phyloP scores from a whole-genome alignment of 2,329 filamentous ascomycete species.

The Eurotiales sp. region DNA sequence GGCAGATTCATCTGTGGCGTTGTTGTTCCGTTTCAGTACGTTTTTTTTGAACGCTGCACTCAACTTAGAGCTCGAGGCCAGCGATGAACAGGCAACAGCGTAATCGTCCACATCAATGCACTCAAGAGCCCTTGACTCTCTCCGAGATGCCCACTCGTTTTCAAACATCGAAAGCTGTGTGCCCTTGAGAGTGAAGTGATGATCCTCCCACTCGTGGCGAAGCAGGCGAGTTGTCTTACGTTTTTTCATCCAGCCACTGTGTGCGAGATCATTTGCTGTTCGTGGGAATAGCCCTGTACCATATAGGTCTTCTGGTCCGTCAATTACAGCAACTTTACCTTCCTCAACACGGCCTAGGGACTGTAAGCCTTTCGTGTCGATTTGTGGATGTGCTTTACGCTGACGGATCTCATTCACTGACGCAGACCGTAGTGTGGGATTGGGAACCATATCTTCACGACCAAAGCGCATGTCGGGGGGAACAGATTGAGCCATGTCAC shows the following conservation, averaged over 20 bases:
- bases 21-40: constrained; percentile 42
- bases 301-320: constrained; percentile 23
- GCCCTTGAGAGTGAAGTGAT: constrained; percentile 81
- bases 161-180: constrained; percentile 54
- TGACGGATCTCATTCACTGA: constrained; percentile 6
- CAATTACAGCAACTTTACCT: constrained; percentile 27
- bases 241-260: constrained; percentile 90
- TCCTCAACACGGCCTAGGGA: constrained; percentile 29
- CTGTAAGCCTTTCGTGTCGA: constrained; percentile 12
- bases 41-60: constrained; percentile 73
- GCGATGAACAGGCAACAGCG: constrained; percentile 61
- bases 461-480: constrained; percentile 89
- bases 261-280: constrained; percentile 52
- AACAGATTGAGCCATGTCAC: constrained; percentile 83
- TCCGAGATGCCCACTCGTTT: constrained; percentile 23
- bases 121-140: constrained; percentile 27
- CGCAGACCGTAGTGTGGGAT: constrained; percentile 19
- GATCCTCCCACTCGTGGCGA: constrained; percentile 89
- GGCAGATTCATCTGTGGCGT: constrained; percentile 25
- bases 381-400: constrained; percentile 14
- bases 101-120: constrained; percentile 39
- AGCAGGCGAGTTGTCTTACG: constrained; percentile 84
- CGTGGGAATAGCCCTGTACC: background rate
- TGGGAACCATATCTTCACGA: too few species aligned
- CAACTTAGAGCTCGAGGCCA: constrained; percentile 74